These are phyloP conservation scores for Isoetes taiwanensis DNA, from an alignment of 75 land plant species.

Conservation along the genomic window DNA sequence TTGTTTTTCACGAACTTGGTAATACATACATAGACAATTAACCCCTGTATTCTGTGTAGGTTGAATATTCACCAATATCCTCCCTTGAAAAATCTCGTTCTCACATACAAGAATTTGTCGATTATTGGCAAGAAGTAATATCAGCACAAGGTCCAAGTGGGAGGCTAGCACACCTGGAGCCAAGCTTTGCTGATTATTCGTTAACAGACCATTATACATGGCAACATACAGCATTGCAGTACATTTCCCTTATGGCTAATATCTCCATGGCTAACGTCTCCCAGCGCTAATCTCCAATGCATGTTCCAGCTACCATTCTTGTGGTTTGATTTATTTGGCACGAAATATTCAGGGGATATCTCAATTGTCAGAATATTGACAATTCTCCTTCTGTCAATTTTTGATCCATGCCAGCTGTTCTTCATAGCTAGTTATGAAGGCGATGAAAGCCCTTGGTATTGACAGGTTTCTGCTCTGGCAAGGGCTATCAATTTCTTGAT, in stretches of 20 bases:
- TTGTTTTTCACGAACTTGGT: not conserved
- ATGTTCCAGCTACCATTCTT: too few species aligned
- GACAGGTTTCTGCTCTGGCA: too few species aligned
- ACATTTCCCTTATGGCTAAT: slow-evolving; percentile 51
- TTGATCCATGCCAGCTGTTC: too few species aligned
- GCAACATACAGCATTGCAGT: slow-evolving; percentile 90
- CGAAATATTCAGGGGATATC: too few species aligned
- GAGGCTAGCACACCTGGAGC: slow-evolving; percentile 45
- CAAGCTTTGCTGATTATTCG: slow-evolving; percentile 56
- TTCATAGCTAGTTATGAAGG: too few species aligned
- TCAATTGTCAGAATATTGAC: too few species aligned
- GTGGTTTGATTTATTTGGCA: too few species aligned
- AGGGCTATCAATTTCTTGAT: too few species aligned
- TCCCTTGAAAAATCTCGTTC: slow-evolving; percentile 59
- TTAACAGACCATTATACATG: slow-evolving; percentile 60
- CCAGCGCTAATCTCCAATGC: too few species aligned
- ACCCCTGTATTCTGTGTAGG: slow-evolving; percentile 26
- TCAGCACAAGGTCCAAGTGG: slow-evolving; percentile 51
- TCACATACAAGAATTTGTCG: slow-evolving; percentile 69
- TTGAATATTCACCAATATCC: slow-evolving; percentile 83
- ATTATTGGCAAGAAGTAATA: slow-evolving; percentile 66
- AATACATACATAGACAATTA: not conserved
- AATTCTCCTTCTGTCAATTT: too few species aligned
- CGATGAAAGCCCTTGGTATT: too few species aligned
- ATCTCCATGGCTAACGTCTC: too few species aligned